Evolutionary conservation across 768 basidiomycete genomes (phyloP), one percentile per base, ranked within the genome.

Genomic region (Rhizopogon vesiculosus): DNA sequence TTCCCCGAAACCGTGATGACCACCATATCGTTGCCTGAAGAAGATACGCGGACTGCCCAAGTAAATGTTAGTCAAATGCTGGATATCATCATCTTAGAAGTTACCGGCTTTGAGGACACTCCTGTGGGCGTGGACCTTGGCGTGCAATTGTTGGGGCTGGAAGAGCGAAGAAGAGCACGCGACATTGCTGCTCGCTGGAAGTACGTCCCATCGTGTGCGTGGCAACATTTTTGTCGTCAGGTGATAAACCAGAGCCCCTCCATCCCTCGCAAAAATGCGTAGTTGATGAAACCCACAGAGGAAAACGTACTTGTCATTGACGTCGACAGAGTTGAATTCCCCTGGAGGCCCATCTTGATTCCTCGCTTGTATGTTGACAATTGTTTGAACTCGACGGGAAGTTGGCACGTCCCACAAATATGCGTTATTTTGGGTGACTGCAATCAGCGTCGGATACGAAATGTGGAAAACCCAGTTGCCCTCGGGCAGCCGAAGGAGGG

Each of bases 351-450:
- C 48, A 22, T 45, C 44, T 18, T 52, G 59, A 7, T 51, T 7
- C 0, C 43, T 5, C 2, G 46, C 51, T 56, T 80, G 76, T 2
- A 75, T 74, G 31, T 73, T 67, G 4, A 69, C 56, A 33, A 88
- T 74, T 5, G 74, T 75, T 64, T 85, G 79, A 1, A 80, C 64
- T 12, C 83, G 59, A 19, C 67, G 59, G 0, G 78, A 81, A 0
- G 79, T 76, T 2, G 76, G 75, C 22, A 91, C 72, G 60, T 92
- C 81, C 78, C 81, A 90, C 3, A 91, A 56, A 58, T 78, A 87
- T 0, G 82, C 82, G 40, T 66, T 67, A 16, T 69, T 64, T 15
- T 57, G 22, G 2, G 76, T 73, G 0, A 78, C 77, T 3, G 81
- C 79, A 2, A 87, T 68, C 7, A 92, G 71, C 12, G 76, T 80